Base-by-base conservation (phyloP, 139 green algal genomes). In the Chlamydomonas sphaeroides region DNA sequence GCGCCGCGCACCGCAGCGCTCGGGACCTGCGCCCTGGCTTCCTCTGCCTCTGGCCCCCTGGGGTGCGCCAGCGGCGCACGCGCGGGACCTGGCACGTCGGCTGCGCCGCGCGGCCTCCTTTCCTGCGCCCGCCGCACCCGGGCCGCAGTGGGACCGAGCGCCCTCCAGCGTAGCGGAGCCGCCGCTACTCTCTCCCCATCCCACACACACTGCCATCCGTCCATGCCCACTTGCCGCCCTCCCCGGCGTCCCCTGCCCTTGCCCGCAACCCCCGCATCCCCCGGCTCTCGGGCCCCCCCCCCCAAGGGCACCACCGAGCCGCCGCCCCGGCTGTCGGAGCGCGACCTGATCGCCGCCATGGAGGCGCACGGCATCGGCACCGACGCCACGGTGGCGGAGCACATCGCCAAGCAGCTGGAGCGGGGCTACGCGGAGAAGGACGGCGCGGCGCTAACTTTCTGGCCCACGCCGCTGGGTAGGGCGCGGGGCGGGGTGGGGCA, bases 341-440 rank as follows among this genome's bases (percentile, higher is more conserved):
- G 91, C 3, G 97, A 99, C 80, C 89, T 99, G 14, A 95, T 99
- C 20, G 67, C 88, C 25, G 87, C 91, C 18, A 99, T 99, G 97
- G 97, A 99, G 78, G 74, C 83, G 36, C 76, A 98, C 78, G 95
- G 96, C 72, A 99, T 99, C 75, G 97, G 97, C 35, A 99, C 97
- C 7, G 97, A 99, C 85, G 97, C 97, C 21, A 99, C 97, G 4
- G 91, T 96, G 36, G 94, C 92, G 17, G 92, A 97, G 78, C 95
- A 98, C 91, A 95, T 95, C 65, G 70, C 88, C 70, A 94, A 93
- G 81, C 92, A 95, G 86, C 45, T 93, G 68, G 85, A 92, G 68
- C 80, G 88, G 1, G 90, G 93, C 15, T 98, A 98, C 72, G 95
- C 95, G 17, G 57, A 53, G 42, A 98, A 98, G 86, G 94, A 98